Base-by-base conservation (phyloP, 23 red algal species). In the Gracilariopsis chorda region DNA sequence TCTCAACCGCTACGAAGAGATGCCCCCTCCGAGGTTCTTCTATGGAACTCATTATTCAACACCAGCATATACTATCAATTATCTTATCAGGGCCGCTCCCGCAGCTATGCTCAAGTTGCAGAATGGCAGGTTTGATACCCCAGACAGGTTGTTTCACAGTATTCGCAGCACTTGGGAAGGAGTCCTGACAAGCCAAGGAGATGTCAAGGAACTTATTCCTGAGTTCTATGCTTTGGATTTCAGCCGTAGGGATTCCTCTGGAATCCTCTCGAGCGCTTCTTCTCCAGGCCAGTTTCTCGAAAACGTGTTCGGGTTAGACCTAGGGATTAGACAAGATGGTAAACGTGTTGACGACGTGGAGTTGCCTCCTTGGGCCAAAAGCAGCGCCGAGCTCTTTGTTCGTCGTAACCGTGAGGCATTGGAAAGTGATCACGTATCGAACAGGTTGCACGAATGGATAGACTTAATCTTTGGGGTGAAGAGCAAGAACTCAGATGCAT, bases 1-100 rank as follows among this genome's bases (percentile, higher is more conserved):
- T 36, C 67, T 33, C 21, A 70, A 73, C 13, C 72, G 92, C 3
- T 88, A 71, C 37, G 46, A 80, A 30, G 92, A 77, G 20, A 94
- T 94, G 92, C 88, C 73, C 21, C 53, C 74, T 24, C 88, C 88
- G 10, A 47, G 60, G 40, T 96, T 96, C 64, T 62, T 88, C 47
- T 96, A 90, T 48, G 94, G 94, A 2, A 93, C 94, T 40, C 94
- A 96, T 59, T 96, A 90, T 73, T 96, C 94, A 36, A 91, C 94
- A 37, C 86, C 94, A 14, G 94, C 94, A 14, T 88, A 88, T 45
- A 78, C 74, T 39, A 80, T 96, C 33, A 82, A 96, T 51, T 96
- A 92, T 24, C 70, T 96, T 19, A 89, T 96, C n/a, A 90, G 94
- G 47, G 86, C 84, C 28, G 86, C 84, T 21, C 94, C 94, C 16